phyloP scores from a whole-genome alignment of 2,329 filamentous ascomycete genomes.

The Coniochaeta prunicola region DNA sequence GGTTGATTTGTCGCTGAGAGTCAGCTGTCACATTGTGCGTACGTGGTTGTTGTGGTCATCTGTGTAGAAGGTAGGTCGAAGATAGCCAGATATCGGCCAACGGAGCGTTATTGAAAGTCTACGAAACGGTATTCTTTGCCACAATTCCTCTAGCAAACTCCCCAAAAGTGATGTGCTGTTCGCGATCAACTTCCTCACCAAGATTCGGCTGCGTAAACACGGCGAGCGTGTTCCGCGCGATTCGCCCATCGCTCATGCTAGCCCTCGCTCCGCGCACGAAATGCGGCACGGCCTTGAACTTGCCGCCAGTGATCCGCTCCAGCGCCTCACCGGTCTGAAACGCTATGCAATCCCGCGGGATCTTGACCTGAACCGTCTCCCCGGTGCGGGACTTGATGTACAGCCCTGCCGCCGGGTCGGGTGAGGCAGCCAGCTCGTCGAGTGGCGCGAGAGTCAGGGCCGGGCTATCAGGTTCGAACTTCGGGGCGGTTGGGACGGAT shows the following conservation, averaged over 20 bases:
- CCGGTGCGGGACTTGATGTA: slow-evolving; percentile 87
- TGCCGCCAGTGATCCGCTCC: slow-evolving; percentile 82
- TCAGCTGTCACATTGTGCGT: no score
- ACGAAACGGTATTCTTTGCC: slow-evolving; percentile 47
- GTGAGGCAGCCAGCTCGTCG: slow-evolving; percentile 65
- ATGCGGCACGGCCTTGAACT: slow-evolving; percentile 91
- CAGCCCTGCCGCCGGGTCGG: slow-evolving; percentile 79
- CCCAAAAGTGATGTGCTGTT: slow-evolving; percentile 63
- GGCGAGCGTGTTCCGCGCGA: slow-evolving; percentile 82
- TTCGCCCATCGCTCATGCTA: slow-evolving; percentile 39
- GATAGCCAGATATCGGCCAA: no score
- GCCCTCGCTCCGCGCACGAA: slow-evolving; percentile 75
- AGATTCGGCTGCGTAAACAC: slow-evolving; percentile 97
- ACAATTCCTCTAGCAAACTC: slow-evolving; percentile 62
- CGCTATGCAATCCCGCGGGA: slow-evolving; percentile 83
- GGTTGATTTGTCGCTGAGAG: no score
- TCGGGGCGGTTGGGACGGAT: slow-evolving; percentile 21
- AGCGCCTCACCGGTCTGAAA: slow-evolving; percentile 95
- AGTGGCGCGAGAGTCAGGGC: slow-evolving; percentile 40
- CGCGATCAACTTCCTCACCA: slow-evolving; percentile 66
- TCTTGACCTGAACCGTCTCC: slow-evolving; percentile 80
- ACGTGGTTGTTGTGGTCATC: no score
- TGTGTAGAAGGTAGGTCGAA: no score
- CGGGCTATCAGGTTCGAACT: slow-evolving; percentile 24
- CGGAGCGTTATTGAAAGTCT: neutral